Evolutionary conservation across 1,284 basidiomycete species (phyloP).

Genomic region (Cutaneotrichosporon spelunceum): DNA sequence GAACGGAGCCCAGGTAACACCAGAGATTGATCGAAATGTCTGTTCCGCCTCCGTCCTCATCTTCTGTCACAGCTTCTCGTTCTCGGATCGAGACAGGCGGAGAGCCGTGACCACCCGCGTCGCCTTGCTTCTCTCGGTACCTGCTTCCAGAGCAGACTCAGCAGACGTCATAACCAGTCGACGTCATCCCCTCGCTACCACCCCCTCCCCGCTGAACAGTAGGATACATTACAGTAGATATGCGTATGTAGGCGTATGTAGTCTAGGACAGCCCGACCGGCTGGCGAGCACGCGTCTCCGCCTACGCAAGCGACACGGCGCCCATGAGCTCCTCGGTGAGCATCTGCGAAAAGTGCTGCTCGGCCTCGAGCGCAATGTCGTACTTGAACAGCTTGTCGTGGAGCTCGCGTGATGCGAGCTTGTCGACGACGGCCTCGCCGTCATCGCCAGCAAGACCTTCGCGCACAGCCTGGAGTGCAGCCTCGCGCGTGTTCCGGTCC

Average conservation of each 20-base stretch:
- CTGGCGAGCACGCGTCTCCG: not conserved
- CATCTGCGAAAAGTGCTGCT: constrained; percentile 26
- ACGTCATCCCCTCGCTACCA: too few species aligned
- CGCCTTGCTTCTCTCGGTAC: too few species aligned
- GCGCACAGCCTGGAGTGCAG: constrained; percentile 16
- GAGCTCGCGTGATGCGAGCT: constrained; percentile 18
- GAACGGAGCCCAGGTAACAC: too few species aligned
- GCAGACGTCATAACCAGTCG: too few species aligned
- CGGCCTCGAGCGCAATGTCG: constrained; percentile 32
- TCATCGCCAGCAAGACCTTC: not conserved
- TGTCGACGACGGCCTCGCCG: constrained; percentile 2
- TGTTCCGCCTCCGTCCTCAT: too few species aligned
- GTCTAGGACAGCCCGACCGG: not conserved
- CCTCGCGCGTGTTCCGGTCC: constrained; percentile 31
- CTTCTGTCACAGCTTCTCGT: too few species aligned
- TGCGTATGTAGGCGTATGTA: not conserved
- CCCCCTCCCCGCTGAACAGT: constrained; percentile 1
- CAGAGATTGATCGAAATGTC: too few species aligned
- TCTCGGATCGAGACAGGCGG: too few species aligned
- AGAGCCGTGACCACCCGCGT: too few species aligned
- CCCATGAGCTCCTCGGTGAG: constrained; percentile 12
- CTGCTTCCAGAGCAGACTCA: too few species aligned
- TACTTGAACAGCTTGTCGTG: constrained; percentile 31
- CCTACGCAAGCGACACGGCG: not conserved
- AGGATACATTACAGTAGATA: constrained; percentile 6